These are phyloP conservation scores for Sporothrix brunneoviolacea DNA, from an alignment of 2,329 filamentous ascomycete species.

Conservation along the genomic window DNA sequence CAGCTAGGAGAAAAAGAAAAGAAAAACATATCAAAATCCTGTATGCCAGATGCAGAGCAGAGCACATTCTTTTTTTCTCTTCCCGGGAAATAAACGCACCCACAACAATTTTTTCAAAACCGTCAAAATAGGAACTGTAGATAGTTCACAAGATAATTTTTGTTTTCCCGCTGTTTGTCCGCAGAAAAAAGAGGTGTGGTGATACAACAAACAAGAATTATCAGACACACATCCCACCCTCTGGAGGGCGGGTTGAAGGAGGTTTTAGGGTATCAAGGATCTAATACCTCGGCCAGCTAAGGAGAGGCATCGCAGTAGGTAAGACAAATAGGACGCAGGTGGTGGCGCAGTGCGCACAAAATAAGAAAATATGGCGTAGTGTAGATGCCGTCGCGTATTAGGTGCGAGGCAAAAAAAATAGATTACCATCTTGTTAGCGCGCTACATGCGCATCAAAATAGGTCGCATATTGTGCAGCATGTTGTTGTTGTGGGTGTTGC, in stretches of 20 bases:
- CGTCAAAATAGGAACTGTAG: slow-evolving; percentile 14
- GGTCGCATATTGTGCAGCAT: slow-evolving; percentile 38
- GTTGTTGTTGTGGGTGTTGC: slow-evolving; percentile 26
- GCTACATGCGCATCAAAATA: slow-evolving; percentile 29
- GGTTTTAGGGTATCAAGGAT: slow-evolving; percentile 18
- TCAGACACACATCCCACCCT: slow-evolving; percentile 15
- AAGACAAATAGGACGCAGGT: slow-evolving; percentile 1
- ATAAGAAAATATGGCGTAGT: background rate
- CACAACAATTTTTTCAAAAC: slow-evolving; percentile 12
- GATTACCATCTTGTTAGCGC: slow-evolving; percentile 3
- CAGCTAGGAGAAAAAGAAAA: slow-evolving; percentile 23
- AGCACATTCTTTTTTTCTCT: slow-evolving; percentile 32
- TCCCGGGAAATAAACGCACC: slow-evolving; percentile 30
- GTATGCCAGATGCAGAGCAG: slow-evolving; percentile 39
- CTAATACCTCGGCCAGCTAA: slow-evolving; percentile 12
- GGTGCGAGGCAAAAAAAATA: background rate
- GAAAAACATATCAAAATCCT: slow-evolving; percentile 27
- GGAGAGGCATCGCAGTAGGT: slow-evolving; percentile 8
- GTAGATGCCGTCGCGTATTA: no score
- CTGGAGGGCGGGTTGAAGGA: slow-evolving; percentile 9
- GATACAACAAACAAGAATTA: slow-evolving; percentile 18
- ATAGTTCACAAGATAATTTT: slow-evolving; percentile 4
- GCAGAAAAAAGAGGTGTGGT: slow-evolving; percentile 10
- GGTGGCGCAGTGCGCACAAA: background rate
- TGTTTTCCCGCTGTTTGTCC: slow-evolving; percentile 8